Conservation (phyloP, 129 eudicot species). For the Cynara cardunculus region DNA sequence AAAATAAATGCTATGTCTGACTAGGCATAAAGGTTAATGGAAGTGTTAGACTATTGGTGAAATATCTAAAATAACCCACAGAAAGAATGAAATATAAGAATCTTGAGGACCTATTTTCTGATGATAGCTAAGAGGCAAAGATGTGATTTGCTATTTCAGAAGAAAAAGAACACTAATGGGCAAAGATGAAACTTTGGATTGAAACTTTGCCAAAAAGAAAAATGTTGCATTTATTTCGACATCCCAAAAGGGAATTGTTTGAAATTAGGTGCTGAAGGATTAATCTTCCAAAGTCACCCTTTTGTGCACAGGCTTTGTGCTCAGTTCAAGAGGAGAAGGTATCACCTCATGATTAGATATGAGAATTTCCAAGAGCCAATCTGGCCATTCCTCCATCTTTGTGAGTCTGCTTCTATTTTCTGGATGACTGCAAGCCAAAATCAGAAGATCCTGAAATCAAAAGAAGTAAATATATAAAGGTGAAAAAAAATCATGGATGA, state of each 20-base stretch:
- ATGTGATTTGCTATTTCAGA: not conserved
- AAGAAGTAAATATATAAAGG: conserved; percentile 25
- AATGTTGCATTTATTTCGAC: not conserved
- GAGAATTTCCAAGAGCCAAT: conserved; percentile 96
- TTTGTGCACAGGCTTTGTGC: not conserved
- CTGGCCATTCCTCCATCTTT: conserved; percentile 96
- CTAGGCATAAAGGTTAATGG: not conserved
- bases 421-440: conserved; percentile 95
- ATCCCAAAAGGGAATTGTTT: not conserved
- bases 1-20: not conserved
- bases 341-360: conserved; percentile 88
- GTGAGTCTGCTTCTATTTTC: conserved; percentile 77
- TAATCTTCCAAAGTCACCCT: not conserved
- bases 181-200: not conserved
- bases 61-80: not conserved
- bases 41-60: not conserved
- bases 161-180: not conserved
- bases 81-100: not conserved
- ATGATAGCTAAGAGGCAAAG: not conserved
- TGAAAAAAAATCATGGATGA: not conserved
- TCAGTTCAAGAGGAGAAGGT: not conserved
- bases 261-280: not conserved
- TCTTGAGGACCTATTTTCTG: not conserved
- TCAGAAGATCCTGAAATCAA: conserved; percentile 94
- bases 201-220: not conserved